These are phyloP conservation scores for Drechslerella coelobrocha DNA, from an alignment of 2,329 filamentous ascomycete species.

Conservation along the genomic window DNA sequence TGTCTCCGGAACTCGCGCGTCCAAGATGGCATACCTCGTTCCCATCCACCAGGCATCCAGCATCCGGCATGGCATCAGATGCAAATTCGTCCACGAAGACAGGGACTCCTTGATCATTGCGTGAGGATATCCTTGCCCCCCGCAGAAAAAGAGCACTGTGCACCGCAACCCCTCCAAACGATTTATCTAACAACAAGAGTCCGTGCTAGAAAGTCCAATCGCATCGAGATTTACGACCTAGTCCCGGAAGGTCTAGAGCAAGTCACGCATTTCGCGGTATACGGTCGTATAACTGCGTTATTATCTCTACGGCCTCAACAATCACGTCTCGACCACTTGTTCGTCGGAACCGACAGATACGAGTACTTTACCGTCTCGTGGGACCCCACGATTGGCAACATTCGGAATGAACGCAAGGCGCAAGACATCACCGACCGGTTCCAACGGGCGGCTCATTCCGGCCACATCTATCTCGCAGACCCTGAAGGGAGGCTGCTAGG, in stretches of 20 bases:
- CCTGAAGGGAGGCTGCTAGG: slow-evolving; percentile 53
- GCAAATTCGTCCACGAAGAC: slow-evolving; percentile 74
- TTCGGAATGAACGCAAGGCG: slow-evolving; percentile 66
- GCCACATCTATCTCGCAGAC: slow-evolving; percentile 52
- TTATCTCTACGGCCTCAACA: slow-evolving; percentile 78
- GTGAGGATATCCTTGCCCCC: slow-evolving; percentile 64
- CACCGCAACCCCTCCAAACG: background rate
- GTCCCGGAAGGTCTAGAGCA: slow-evolving; percentile 50
- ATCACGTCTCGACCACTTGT: slow-evolving; percentile 79
- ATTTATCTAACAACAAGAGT: slow-evolving; percentile 22
- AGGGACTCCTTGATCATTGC: slow-evolving; percentile 85
- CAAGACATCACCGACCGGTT: slow-evolving; percentile 53
- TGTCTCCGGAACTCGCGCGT: background rate
- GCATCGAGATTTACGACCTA: slow-evolving; percentile 54
- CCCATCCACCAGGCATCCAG: slow-evolving; percentile 92
- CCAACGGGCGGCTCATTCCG: slow-evolving; percentile 51
- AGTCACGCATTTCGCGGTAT: slow-evolving; percentile 63
- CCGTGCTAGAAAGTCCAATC: slow-evolving; percentile 52
- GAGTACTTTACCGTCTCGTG: slow-evolving; percentile 91
- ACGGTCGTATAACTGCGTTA: slow-evolving; percentile 85
- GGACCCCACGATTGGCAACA: slow-evolving; percentile 70
- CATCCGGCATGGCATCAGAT: slow-evolving; percentile 83
- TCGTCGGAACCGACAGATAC: slow-evolving; percentile 87
- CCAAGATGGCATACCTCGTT: slow-evolving; percentile 85
- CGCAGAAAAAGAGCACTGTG: background rate